These are phyloP conservation scores for Phyllosticta ampelicida DNA, from an alignment of 2,329 filamentous ascomycete genomes.

Conservation along the genomic window DNA sequence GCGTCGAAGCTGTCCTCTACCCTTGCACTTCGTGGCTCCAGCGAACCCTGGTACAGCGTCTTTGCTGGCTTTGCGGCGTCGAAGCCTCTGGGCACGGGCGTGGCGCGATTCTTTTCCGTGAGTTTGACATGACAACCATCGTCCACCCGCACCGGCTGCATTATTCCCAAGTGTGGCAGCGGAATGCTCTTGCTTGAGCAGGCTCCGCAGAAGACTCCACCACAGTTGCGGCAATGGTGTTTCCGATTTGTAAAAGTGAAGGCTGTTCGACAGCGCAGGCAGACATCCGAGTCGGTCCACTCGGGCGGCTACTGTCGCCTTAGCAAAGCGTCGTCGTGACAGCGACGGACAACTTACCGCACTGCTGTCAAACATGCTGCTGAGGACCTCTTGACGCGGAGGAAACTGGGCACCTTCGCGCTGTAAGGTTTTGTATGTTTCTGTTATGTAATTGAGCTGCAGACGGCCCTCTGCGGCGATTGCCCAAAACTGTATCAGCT, in stretches of 20 bases:
- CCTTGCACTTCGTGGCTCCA: conserved; percentile 84
- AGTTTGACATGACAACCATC: conserved; percentile 90
- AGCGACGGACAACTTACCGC: conserved; percentile 50
- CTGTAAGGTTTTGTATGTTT: conserved; percentile 75
- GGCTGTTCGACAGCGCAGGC: conserved; percentile 89
- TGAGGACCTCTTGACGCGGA: conserved; percentile 74
- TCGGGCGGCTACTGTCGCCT: conserved; percentile 61
- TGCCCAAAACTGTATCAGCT: conserved; percentile 89
- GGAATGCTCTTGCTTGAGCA: conserved; percentile 85
- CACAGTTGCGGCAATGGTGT: conserved; percentile 96
- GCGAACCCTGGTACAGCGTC: conserved; percentile 53
- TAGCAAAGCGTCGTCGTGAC: background rate
- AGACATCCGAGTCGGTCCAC: conserved; percentile 96
- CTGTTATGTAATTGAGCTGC: conserved; percentile 75
- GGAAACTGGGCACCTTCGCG: conserved; percentile 83
- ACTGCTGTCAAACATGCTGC: conserved; percentile 95
- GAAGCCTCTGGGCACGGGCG: conserved; percentile 34
- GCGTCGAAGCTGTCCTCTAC: conserved; percentile 90
- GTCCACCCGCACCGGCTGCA: conserved; percentile 84
- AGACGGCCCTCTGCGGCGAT: conserved; percentile 75
- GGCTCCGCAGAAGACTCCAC: conserved; percentile 91
- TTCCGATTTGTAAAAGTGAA: conserved; percentile 98
- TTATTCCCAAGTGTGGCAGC: conserved; percentile 83
- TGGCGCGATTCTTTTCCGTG: conserved; percentile 54
- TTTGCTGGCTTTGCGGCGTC: conserved; percentile 46